Evolutionary conservation across 2,329 filamentous ascomycete species (phyloP).

Genomic region (Cytospora leucostoma): DNA sequence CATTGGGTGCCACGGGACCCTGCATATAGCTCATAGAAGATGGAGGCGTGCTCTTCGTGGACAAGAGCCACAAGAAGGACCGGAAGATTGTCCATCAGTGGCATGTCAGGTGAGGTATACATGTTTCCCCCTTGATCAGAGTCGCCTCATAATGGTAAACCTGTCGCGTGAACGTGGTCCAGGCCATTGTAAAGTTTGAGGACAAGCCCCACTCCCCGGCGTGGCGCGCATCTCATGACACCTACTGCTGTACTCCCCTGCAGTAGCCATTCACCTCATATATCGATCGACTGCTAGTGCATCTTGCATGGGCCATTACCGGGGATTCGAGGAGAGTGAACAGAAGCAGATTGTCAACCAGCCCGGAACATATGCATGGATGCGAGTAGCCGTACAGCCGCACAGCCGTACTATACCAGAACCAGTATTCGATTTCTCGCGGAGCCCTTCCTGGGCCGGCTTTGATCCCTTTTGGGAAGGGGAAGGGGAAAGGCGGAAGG

Average conservation of each 20-base stretch:
- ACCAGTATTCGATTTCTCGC: too few relatives aligned
- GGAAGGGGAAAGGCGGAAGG: too few relatives aligned
- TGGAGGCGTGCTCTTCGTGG: slow-evolving; percentile 4
- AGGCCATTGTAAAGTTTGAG: neutral
- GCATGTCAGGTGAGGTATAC: slow-evolving; percentile 17
- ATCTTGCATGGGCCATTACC: neutral
- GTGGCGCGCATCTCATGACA: neutral
- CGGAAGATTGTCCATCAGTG: slow-evolving; percentile 4
- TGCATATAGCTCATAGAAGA: slow-evolving; percentile 6
- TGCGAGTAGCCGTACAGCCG: too few relatives aligned
- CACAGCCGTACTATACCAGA: too few relatives aligned
- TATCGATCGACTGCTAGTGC: slow-evolving; percentile 1
- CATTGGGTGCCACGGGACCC: slow-evolving; percentile 13
- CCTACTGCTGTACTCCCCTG: neutral
- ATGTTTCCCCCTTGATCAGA: neutral
- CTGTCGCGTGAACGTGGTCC: neutral
- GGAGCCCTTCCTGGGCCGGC: too few relatives aligned
- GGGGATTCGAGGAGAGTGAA: neutral
- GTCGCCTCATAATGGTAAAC: slow-evolving; percentile 1
- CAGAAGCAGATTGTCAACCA: neutral
- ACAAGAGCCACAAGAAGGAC: slow-evolving; percentile 6
- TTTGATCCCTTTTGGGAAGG: too few relatives aligned
- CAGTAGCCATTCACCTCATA: neutral
- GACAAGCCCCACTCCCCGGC: neutral
- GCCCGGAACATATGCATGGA: neutral